Evolutionary conservation across 2,329 filamentous ascomycete genomes (phyloP).

Genomic region (Epichloe bromicola): DNA sequence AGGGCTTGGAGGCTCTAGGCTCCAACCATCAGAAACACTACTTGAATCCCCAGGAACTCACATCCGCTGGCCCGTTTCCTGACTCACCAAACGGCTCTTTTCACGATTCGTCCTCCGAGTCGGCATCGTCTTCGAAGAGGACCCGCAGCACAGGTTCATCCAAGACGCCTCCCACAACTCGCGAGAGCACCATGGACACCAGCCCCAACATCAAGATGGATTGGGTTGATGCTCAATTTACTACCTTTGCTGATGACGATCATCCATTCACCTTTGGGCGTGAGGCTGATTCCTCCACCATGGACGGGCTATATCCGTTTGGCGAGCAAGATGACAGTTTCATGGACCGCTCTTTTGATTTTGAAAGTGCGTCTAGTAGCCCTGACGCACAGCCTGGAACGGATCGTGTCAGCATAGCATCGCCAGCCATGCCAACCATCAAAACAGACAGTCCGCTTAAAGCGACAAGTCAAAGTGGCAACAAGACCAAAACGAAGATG

Average conservation of each 20-base stretch:
- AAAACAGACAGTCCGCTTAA: slow-evolving; percentile 21
- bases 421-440: slow-evolving; percentile 28
- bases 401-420: slow-evolving; percentile 23
- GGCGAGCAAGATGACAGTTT: slow-evolving; percentile 27
- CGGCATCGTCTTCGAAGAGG: slow-evolving; percentile 33
- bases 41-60: slow-evolving; percentile 21
- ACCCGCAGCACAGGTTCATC: slow-evolving; percentile 33
- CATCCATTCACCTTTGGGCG: slow-evolving; percentile 22
- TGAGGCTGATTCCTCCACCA: slow-evolving; percentile 12
- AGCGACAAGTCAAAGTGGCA: slow-evolving; percentile 11
- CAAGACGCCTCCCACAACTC: slow-evolving; percentile 26
- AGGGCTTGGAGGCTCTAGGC: slow-evolving; percentile 19
- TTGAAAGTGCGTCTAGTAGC: slow-evolving; percentile 45
- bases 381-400: slow-evolving; percentile 26
- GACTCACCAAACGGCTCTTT: slow-evolving; percentile 29
- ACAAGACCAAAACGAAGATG: slow-evolving; percentile 10
- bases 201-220: slow-evolving; percentile 26
- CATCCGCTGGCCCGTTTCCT: slow-evolving; percentile 25
- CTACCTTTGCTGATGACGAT: slow-evolving; percentile 25
- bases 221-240: slow-evolving; percentile 27
- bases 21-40: slow-evolving; percentile 19
- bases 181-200: slow-evolving; percentile 31
- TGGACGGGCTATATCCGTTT: slow-evolving; percentile 20
- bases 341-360: slow-evolving; percentile 40
- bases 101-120: slow-evolving; percentile 39